Evolutionary conservation across 768 basidiomycete genomes (phyloP), one percentile per base, ranked within the genome.

Genomic region (Boletus rubropictus): DNA sequence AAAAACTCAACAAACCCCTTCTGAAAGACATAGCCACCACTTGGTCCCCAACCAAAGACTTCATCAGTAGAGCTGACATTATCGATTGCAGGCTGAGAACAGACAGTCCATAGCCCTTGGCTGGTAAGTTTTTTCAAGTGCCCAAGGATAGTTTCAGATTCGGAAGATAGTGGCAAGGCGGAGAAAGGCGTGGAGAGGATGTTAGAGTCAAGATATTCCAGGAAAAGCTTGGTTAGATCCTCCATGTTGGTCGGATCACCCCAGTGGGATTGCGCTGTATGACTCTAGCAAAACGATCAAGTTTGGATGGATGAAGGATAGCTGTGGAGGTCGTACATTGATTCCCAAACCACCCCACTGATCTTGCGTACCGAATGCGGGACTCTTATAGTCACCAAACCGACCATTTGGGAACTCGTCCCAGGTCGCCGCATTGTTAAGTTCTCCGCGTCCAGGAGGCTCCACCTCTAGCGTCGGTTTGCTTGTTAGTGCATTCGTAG

Each of bases 1-100:
- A 98, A 98, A 65, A 97, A 97, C 69, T 99, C 96, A 8, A 97
- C 91, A 60, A 97, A 99, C 12, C 85, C 81, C 69, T 99, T 99
- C 69, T 99, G 96, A 68, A 89, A 99, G 8, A 99, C 89, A 67
- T 93, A 95, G 7, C 96, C 96, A 6, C 82, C 82, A 45, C 75
- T 73, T 11, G 96, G 96, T 3, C 96, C 96, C 86, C 95, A 99
- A 5, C 96, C 96, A 49, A 95, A 80, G 0, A 86, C 69, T 18
- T 77, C 71, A 64, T 98, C 87, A 12, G 78, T 79, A 2, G 89
- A 92, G 27, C 68, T 70, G 5, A 72, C 78, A 5, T 85, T 89
- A 59, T 98, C 86, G 5, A 97, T 82, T 0, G 93, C 89, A 18
- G 96, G 96, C 62, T 99, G 96, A 10, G 92, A 95, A 1, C 90